A percentile compares a stretch with the other conserved stretches of the same genome.
These are phyloP conservation scores for Arabidopsis hybrid DNA, from an alignment of 441 rosid genomes.

Conservation along the genomic window DNA sequence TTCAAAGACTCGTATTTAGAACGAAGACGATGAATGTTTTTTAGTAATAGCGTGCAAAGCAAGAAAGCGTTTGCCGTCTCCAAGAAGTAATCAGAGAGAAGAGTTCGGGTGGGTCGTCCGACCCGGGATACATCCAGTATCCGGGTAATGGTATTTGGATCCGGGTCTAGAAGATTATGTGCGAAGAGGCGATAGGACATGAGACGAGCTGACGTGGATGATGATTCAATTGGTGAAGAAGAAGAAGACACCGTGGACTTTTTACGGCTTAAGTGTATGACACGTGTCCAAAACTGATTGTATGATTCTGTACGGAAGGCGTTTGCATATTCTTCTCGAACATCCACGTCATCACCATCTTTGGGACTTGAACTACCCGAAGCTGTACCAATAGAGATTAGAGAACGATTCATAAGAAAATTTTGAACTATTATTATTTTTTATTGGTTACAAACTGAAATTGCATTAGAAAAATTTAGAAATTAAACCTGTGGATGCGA, in stretches of 20 bases:
- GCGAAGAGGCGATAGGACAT: slow-evolving; percentile 79
- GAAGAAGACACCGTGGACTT: slow-evolving; percentile 30
- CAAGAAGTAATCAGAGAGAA: slow-evolving; percentile 58
- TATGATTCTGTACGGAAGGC: slow-evolving; percentile 87
- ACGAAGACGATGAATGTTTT: slow-evolving; percentile 59
- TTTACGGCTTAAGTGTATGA: slow-evolving; percentile 39
- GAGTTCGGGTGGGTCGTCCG: slow-evolving; percentile 42
- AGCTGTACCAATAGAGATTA: slow-evolving; percentile 6
- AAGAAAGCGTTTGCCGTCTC: slow-evolving; percentile 66
- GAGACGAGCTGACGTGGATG: slow-evolving; percentile 72
- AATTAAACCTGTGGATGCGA: slow-evolving; percentile 38
- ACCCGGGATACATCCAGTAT: slow-evolving; percentile 47
- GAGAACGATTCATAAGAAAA: neutral
- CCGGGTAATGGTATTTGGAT: slow-evolving; percentile 49
- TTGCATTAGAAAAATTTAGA: neutral
- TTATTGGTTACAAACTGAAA: neutral
- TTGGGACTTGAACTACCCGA: slow-evolving; percentile 30
- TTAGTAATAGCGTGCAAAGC: slow-evolving; percentile 59
- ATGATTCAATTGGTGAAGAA: slow-evolving; percentile 46
- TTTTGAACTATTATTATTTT: neutral
- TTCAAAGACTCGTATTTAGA: slow-evolving; percentile 46
- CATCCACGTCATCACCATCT: slow-evolving; percentile 47
- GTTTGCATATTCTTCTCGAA: slow-evolving; percentile 81
- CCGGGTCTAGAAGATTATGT: slow-evolving; percentile 75
- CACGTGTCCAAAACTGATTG: slow-evolving; percentile 77